A percentile compares a stretch with the other conserved stretches of the same genome.
Conservation (phyloP, 1,139 yeast species). For the Eremothecium sinecaudum region DNA sequence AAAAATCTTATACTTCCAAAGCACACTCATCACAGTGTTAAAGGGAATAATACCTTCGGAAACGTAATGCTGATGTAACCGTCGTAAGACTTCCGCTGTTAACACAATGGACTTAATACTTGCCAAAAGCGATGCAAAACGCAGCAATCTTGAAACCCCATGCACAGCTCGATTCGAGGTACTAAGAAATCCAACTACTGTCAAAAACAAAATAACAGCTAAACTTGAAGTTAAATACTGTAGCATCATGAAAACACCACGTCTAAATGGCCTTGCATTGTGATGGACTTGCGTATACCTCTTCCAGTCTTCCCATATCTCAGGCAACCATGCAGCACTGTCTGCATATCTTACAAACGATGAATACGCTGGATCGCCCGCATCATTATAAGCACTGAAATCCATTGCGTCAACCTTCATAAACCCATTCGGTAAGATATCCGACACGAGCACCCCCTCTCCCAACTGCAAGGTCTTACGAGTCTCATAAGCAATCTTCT, state of each 20-base stretch:
- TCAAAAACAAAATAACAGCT: conserved; percentile 54
- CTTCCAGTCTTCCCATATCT: conserved; percentile 26
- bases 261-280: conserved; percentile 40
- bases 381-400: conserved; percentile 25
- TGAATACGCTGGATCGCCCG: conserved; percentile 28
- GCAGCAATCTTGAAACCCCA: conserved; percentile 37
- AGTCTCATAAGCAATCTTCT: conserved; percentile 13
- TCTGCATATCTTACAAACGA: conserved; percentile 23
- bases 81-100: conserved; percentile 40
- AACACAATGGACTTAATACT: conserved; percentile 46
- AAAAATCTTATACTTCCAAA: conserved; percentile 43
- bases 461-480: conserved; percentile 19
- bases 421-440: conserved; percentile 9
- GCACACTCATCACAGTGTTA: conserved; percentile 37
- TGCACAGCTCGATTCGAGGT: conserved; percentile 28
- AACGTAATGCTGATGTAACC: conserved; percentile 41
- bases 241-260: conserved; percentile 51
- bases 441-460: conserved; percentile 20
- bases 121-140: conserved; percentile 40
- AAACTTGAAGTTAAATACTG: conserved; percentile 58
- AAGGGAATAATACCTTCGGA: conserved; percentile 48
- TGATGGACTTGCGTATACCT: conserved; percentile 14
- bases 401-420: conserved; percentile 14
- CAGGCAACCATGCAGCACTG: conserved; percentile 17
- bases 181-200: conserved; percentile 54